phyloP scores from a whole-genome alignment of 2,329 filamentous ascomycete species.

The Ophiostoma tasmaniense region DNA sequence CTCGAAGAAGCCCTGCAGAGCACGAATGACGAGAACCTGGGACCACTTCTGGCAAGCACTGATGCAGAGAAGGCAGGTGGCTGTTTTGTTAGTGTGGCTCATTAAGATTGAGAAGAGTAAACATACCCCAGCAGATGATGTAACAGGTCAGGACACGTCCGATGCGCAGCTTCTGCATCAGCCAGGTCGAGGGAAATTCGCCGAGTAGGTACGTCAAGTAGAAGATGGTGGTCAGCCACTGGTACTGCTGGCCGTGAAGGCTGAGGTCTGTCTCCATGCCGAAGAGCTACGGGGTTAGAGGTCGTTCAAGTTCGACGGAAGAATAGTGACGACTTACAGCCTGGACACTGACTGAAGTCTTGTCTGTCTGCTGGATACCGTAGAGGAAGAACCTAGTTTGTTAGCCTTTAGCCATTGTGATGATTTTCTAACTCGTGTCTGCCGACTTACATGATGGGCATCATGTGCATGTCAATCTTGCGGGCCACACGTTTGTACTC shows the following conservation, averaged over 20 bases:
- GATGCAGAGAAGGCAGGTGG: constrained; percentile 26
- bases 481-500: not conserved
- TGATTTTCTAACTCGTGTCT: not conserved
- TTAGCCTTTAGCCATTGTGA: not conserved
- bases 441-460: not conserved
- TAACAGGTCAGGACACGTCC: constrained; percentile 24
- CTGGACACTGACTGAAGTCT: constrained; percentile 34
- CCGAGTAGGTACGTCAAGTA: constrained; percentile 28
- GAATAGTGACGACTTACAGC: constrained; percentile 26
- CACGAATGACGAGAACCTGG: constrained; percentile 30
- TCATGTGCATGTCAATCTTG: not conserved
- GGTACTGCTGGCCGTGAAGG: constrained; percentile 24
- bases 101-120: not conserved
- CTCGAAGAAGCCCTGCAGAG: constrained; percentile 32
- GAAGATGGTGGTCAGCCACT: constrained; percentile 30
- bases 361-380: constrained; percentile 41
- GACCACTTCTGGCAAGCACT: constrained; percentile 32
- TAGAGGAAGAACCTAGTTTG: constrained; percentile 24
- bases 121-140: constrained; percentile 27
- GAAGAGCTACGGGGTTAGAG: not conserved
- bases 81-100: not conserved
- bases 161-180: constrained; percentile 25
- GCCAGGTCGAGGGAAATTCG: constrained; percentile 28
- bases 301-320: not conserved
- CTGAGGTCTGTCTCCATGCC: constrained; percentile 28